These are phyloP conservation scores for Thuidium tamariscinum DNA, from an alignment of 225 moss, liverwort and hornwort species.

Conservation along the genomic window DNA sequence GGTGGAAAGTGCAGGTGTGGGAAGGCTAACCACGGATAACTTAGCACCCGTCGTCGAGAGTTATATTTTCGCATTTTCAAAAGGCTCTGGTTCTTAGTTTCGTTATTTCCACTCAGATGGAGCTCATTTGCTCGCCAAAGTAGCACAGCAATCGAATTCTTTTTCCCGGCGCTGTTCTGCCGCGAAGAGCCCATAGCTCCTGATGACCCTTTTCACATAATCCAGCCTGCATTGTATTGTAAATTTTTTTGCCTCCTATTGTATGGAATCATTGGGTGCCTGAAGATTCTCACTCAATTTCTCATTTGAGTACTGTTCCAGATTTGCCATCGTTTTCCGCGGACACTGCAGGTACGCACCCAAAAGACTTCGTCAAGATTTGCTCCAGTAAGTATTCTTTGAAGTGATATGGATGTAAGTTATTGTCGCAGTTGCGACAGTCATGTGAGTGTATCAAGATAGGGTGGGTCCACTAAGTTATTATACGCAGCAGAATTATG, in stretches of 20 bases:
- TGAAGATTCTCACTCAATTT: background rate
- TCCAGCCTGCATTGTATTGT: slow-evolving; percentile 20
- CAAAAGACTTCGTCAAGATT: background rate
- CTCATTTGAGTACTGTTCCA: background rate
- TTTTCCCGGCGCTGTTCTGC: background rate
- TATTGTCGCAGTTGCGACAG: background rate
- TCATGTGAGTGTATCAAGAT: background rate
- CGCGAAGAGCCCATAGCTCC: slow-evolving; percentile 1
- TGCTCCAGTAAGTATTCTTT: too few species aligned
- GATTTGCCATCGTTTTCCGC: background rate
- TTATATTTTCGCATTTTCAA: background rate
- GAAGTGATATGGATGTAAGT: too few species aligned
- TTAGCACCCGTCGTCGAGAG: slow-evolving; percentile 6
- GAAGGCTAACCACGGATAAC: background rate
- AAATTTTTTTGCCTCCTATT: slow-evolving; percentile 3
- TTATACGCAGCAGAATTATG: background rate
- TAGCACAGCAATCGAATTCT: background rate
- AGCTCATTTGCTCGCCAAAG: slow-evolving; percentile 11
- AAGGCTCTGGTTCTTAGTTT: slow-evolving; percentile 6
- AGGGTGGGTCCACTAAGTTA: background rate
- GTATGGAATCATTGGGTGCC: background rate
- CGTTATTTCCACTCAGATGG: background rate
- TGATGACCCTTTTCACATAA: slow-evolving; percentile 16
- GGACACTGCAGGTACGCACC: too few species aligned
- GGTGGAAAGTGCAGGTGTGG: background rate